phyloP scores from a whole-genome alignment of 306 rosid species.

The Malus fusca region DNA sequence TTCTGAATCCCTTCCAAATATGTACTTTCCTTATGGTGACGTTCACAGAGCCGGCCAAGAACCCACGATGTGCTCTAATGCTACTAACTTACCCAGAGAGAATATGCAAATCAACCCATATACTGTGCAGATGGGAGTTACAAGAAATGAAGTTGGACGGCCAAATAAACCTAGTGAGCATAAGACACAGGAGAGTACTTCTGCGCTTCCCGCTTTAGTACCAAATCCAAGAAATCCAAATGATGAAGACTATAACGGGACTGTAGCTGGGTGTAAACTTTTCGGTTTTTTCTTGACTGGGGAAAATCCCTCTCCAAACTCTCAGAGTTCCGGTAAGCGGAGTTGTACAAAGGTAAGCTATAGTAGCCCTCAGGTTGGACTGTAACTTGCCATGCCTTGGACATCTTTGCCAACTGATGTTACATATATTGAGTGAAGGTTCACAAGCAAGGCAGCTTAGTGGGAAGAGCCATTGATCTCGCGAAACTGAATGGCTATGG shows the following conservation, averaged over 20 bases:
- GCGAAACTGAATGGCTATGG: slow-evolving; percentile 66
- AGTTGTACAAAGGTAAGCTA: slow-evolving; percentile 93
- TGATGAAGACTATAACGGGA: slow-evolving; percentile 46
- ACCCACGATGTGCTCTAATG: slow-evolving; percentile 38
- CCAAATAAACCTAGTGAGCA: slow-evolving; percentile 36
- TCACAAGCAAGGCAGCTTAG: slow-evolving; percentile 99
- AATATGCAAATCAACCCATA: slow-evolving; percentile 32
- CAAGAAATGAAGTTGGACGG: slow-evolving; percentile 42
- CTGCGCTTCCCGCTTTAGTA: slow-evolving; percentile 42
- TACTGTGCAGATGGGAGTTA: slow-evolving; percentile 38
- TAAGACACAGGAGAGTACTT: slow-evolving; percentile 36
- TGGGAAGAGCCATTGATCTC: slow-evolving; percentile 96
- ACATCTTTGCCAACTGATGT: slow-evolving; percentile 45
- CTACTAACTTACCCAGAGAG: slow-evolving; percentile 40
- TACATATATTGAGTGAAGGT: slow-evolving; percentile 67
- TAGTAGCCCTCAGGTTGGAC: slow-evolving; percentile 37
- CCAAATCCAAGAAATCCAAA: slow-evolving; percentile 39
- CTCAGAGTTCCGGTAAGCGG: slow-evolving; percentile 59
- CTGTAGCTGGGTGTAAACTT: slow-evolving; percentile 53
- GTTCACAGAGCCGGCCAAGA: slow-evolving; percentile 43
- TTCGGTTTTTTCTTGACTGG: slow-evolving; percentile 75
- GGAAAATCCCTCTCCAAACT: slow-evolving; percentile 34
- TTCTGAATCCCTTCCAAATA: slow-evolving; percentile 43
- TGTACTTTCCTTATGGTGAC: slow-evolving; percentile 54
- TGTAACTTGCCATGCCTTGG: slow-evolving; percentile 35